Percentiles rank a stretch among this genome's conserved stretches.
phyloP scores from a whole-genome alignment of 257 asterid species.

The Plantago elongata region DNA sequence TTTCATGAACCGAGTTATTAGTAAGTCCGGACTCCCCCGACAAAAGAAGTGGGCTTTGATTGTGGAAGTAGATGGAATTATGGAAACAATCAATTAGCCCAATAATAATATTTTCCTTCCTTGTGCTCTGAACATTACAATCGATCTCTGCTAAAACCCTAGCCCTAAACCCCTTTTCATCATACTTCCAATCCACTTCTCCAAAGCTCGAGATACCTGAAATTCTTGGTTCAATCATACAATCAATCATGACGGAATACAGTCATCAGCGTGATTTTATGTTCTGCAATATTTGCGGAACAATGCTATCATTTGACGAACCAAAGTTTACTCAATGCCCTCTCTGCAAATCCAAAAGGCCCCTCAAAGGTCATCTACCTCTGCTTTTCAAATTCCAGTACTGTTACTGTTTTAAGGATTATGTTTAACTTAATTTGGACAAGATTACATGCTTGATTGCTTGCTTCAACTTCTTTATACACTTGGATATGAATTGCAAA shows the following conservation, averaged over 20 bases:
- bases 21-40: too few species aligned
- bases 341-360: conserved; percentile 49
- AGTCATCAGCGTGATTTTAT: conserved; percentile 71
- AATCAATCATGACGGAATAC: conserved; percentile 34
- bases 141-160: conserved; percentile 22
- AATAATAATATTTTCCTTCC: background rate
- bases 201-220: background rate
- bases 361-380: conserved; percentile 36
- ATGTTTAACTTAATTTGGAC: too few species aligned
- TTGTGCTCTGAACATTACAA: background rate
- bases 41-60: too few species aligned
- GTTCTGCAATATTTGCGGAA: conserved; percentile 75
- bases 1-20: too few species aligned
- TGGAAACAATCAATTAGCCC: background rate
- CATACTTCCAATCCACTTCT: background rate
- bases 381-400: too few species aligned
- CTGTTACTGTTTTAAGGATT: too few species aligned
- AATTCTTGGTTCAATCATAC: background rate
- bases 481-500: too few species aligned
- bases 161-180: conserved; percentile 16
- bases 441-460: too few species aligned
- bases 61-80: too few species aligned
- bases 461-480: too few species aligned
- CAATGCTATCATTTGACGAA: conserved; percentile 46
- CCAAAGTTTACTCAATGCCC: conserved; percentile 42